Percentiles rank a stretch among this genome's conserved stretches.
Conservation (phyloP, 371 early-diverging fungal species). For the Zychaea mexicana region DNA sequence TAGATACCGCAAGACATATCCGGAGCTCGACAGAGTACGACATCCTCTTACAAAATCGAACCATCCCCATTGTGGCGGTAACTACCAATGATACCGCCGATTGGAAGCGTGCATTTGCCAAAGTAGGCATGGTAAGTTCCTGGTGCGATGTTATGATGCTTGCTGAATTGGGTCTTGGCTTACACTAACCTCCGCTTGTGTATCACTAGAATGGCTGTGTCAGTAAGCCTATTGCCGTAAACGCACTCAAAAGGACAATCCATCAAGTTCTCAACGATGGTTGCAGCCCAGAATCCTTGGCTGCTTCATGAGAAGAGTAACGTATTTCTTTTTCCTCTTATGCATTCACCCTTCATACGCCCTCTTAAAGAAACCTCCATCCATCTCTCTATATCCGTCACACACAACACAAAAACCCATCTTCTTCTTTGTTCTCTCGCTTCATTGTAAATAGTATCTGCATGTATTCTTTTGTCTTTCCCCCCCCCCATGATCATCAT, state of each 20-base stretch:
- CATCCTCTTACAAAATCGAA: constrained; percentile 53
- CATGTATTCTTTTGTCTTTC: constrained; percentile 10
- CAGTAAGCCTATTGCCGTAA: constrained; percentile 46
- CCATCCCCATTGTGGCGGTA: constrained; percentile 67
- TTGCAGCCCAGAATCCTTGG: constrained; percentile 21
- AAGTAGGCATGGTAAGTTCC: constrained; percentile 25
- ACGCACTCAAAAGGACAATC: constrained; percentile 33
- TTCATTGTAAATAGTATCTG: not conserved
- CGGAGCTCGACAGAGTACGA: constrained; percentile 36
- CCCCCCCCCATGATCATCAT: too few relatives aligned
- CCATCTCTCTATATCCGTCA: not conserved
- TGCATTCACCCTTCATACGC: not conserved
- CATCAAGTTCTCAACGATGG: constrained; percentile 27
- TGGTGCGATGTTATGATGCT: too few relatives aligned
- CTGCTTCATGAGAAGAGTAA: not conserved
- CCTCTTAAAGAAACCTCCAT: too few relatives aligned
- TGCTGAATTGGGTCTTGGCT: not conserved
- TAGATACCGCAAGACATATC: constrained; percentile 53
- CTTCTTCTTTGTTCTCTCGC: not conserved
- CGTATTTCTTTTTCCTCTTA: not conserved
- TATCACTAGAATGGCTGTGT: constrained; percentile 48
- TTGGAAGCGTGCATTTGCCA: constrained; percentile 19
- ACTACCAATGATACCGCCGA: constrained; percentile 57
- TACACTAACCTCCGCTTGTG: constrained; percentile 1
- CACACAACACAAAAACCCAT: not conserved